Conservation (phyloP, 2,329 filamentous ascomycete species). For the Claviceps digitariae region DNA sequence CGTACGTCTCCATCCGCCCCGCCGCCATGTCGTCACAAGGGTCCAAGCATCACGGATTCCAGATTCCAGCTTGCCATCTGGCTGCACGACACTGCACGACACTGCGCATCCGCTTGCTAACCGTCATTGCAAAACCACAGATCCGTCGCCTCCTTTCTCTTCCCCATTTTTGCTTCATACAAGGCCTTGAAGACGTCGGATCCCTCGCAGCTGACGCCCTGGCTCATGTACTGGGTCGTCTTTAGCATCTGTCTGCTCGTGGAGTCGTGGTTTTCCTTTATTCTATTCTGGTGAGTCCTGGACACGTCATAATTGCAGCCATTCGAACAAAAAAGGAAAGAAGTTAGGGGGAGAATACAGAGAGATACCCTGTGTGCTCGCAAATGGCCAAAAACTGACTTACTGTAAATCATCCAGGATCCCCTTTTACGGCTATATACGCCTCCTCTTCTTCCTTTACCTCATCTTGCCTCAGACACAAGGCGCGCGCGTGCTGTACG, state of each 20-base stretch:
- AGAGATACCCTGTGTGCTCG: background rate
- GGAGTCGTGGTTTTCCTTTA: conserved; percentile 80
- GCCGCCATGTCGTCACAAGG: conserved; percentile 11
- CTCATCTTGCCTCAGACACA: conserved; percentile 97
- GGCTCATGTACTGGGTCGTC: conserved; percentile 99
- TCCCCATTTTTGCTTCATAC: conserved; percentile 94
- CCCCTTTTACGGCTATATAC: conserved; percentile 87
- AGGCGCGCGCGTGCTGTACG: conserved; percentile 76
- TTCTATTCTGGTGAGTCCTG: conserved; percentile 57
- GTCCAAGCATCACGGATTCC: background rate
- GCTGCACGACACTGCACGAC: background rate
- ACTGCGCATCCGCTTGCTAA: conserved; percentile 2
- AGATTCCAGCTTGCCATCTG: no score
- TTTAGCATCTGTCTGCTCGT: conserved; percentile 66
- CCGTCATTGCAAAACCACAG: conserved; percentile 31
- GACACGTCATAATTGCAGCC: background rate
- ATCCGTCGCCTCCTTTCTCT: conserved; percentile 76
- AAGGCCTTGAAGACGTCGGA: conserved; percentile 91
- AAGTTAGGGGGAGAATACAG: no score
- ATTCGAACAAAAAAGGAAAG: no score
- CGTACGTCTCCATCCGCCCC: conserved; percentile 31
- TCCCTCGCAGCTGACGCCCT: conserved; percentile 80
- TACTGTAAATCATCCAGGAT: conserved; percentile 38
- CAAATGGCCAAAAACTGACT: background rate
- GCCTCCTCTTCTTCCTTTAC: conserved; percentile 77